Percentiles rank a stretch among this genome's conserved stretches.
These are phyloP conservation scores for Thinopyrum elongatum DNA, from an alignment of 176 grass and related monocot species.

Conservation along the genomic window DNA sequence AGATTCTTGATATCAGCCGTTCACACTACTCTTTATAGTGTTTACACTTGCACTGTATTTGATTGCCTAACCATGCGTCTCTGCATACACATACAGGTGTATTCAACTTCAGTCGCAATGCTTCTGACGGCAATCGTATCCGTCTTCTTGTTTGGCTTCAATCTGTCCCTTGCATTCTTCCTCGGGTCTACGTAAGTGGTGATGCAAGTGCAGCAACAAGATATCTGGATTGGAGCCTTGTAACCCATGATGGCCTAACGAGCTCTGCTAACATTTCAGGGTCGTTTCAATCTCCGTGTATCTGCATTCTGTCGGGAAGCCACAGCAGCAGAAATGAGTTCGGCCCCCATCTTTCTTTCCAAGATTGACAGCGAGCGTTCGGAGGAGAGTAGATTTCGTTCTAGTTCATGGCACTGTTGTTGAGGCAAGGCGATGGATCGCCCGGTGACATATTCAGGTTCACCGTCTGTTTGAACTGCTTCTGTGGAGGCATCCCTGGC, in stretches of 20 bases:
- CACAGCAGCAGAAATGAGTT: conserved; percentile 44
- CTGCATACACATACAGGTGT: conserved; percentile 52
- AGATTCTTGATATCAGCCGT: neutral
- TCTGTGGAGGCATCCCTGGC: neutral
- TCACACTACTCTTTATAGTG: neutral
- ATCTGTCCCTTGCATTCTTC: conserved; percentile 83
- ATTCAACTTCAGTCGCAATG: conserved; percentile 95
- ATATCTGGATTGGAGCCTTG: neutral
- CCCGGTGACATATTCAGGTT: no score
- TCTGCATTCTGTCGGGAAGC: conserved; percentile 57
- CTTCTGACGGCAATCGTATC: conserved; percentile 80
- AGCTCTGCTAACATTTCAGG: conserved; percentile 27
- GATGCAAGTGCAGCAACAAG: neutral
- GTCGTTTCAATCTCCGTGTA: conserved; percentile 62
- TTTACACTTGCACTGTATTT: neutral
- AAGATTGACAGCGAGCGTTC: neutral
- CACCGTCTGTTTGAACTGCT: neutral
- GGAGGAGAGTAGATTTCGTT: no score
- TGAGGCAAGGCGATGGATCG: no score
- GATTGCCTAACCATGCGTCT: conserved; percentile 11
- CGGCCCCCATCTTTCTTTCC: neutral
- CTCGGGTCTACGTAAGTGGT: conserved; percentile 77
- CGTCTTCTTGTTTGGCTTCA: conserved; percentile 65
- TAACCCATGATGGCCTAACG: neutral
- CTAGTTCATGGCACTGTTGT: no score